A percentile compares a stretch with the other conserved stretches of the same genome.
Evolutionary conservation across 202 grass and related monocot species (phyloP).

Genomic region (Bolboschoenoplectus hybrid): DNA sequence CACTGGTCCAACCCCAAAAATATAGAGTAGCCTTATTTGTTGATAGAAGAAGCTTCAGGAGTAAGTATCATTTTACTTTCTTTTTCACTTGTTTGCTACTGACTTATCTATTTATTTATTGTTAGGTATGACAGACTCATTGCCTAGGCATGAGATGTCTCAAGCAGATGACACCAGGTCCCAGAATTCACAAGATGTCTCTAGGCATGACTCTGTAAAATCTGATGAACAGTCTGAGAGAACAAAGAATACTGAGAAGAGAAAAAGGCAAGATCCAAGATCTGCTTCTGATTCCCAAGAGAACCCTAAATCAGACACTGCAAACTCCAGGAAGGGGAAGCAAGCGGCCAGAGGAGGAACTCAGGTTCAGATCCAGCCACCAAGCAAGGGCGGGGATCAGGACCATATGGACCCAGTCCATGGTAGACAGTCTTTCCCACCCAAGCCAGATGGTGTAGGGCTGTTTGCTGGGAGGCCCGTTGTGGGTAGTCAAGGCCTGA

Average conservation of each 20-base stretch:
- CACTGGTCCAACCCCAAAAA: slow-evolving; percentile 4
- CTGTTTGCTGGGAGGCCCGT: slow-evolving; percentile 55
- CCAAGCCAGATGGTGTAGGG: slow-evolving; percentile 52
- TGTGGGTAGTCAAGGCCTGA: slow-evolving; percentile 56
- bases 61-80: neutral
- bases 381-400: slow-evolving; percentile 52
- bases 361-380: slow-evolving; percentile 48
- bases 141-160: slow-evolving; percentile 52
- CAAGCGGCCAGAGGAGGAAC: slow-evolving; percentile 53
- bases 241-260: slow-evolving; percentile 68
- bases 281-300: slow-evolving; percentile 65
- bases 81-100: slow-evolving; percentile 26
- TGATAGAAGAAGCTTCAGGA: slow-evolving; percentile 20
- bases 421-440: slow-evolving; percentile 47
- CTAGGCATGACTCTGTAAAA: slow-evolving; percentile 62
- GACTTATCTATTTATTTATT: slow-evolving; percentile 42
- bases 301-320: slow-evolving; percentile 75
- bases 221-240: slow-evolving; percentile 85
- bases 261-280: slow-evolving; percentile 87
- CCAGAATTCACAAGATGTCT: slow-evolving; percentile 80
- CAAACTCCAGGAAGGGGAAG: slow-evolving; percentile 76
- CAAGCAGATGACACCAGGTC: slow-evolving; percentile 90
- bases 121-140: slow-evolving; percentile 50
- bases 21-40: neutral
- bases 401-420: slow-evolving; percentile 66